phyloP scores from a whole-genome alignment of 176 grass and related monocot genomes.

The Triticum aestivum region DNA sequence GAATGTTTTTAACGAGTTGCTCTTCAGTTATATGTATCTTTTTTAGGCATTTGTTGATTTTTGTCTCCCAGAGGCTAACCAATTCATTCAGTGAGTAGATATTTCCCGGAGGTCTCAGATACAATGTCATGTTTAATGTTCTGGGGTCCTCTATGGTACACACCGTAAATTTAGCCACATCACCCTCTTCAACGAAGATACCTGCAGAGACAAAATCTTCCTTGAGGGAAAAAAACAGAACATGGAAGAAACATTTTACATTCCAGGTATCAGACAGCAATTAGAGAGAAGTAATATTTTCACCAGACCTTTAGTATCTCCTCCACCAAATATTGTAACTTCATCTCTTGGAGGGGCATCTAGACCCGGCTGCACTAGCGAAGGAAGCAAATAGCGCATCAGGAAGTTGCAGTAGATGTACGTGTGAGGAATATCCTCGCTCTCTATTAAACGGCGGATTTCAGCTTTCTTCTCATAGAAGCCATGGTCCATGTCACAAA shows the following conservation, averaged over 20 bases:
- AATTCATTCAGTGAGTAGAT: conserved; percentile 74
- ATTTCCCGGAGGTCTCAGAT: conserved; percentile 76
- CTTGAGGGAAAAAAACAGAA: conserved; percentile 15
- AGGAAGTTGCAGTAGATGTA: conserved; percentile 91
- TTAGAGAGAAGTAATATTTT: not conserved
- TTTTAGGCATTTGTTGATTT: conserved; percentile 55
- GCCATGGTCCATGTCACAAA: conserved; percentile 63
- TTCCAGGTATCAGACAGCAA: conserved; percentile 12
- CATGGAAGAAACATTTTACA: not conserved
- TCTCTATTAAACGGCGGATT: conserved; percentile 70
- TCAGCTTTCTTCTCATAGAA: conserved; percentile 79
- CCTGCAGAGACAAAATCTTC: conserved; percentile 45
- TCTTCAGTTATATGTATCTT: conserved; percentile 60
- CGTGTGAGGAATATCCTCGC: conserved; percentile 76
- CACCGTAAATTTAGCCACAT: conserved; percentile 77
- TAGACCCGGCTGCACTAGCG: conserved; percentile 77
- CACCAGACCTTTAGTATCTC: conserved; percentile 70
- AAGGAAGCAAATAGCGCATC: conserved; percentile 83
- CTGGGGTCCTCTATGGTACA: conserved; percentile 71
- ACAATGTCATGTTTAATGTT: conserved; percentile 77
- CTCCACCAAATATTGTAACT: conserved; percentile 76
- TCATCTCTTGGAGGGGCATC: conserved; percentile 78
- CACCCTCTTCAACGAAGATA: conserved; percentile 71
- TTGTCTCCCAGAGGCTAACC: conserved; percentile 71
- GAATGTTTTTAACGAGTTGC: conserved; percentile 67